A percentile compares a stretch with the other conserved stretches of the same genome.
Evolutionary conservation across 352 stramenopile species (phyloP).

Genomic region (Globisporangium spinosum): DNA sequence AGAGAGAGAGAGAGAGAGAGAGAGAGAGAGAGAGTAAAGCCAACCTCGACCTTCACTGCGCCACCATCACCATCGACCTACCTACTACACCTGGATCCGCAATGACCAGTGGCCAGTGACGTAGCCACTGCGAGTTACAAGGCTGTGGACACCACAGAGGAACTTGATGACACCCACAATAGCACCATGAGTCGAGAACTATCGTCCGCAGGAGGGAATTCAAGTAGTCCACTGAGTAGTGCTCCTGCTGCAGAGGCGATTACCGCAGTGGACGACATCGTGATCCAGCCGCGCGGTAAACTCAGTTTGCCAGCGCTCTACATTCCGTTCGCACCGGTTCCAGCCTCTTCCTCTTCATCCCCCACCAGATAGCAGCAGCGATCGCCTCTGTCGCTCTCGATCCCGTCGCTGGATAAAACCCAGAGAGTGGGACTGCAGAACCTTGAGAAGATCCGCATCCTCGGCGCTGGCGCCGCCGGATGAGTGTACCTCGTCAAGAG

Average conservation of each 20-base stretch:
- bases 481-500: slow-evolving; percentile 47
- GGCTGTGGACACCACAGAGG: neutral
- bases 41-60: neutral
- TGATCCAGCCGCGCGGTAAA: slow-evolving; percentile 6
- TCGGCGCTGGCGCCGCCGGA: slow-evolving; percentile 38
- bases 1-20: neutral
- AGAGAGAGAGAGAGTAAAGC: neutral
- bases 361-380: neutral
- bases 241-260: no score
- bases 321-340: neutral
- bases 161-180: neutral
- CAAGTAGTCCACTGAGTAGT: neutral
- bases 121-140: neutral
- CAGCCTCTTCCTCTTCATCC: neutral
- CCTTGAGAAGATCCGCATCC: slow-evolving; percentile 49
- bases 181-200: neutral
- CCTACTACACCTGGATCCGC: neutral
- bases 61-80: neutral
- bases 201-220: neutral
- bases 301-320: neutral
- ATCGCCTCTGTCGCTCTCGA: neutral
- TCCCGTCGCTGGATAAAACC: slow-evolving; percentile 14
- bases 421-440: slow-evolving; percentile 34
- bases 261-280: neutral
- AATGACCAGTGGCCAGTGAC: neutral